A percentile compares a stretch with the other conserved stretches of the same genome.
These are phyloP conservation scores for Salix dunnii DNA, from an alignment of 345 rosid genomes.

Conservation along the genomic window DNA sequence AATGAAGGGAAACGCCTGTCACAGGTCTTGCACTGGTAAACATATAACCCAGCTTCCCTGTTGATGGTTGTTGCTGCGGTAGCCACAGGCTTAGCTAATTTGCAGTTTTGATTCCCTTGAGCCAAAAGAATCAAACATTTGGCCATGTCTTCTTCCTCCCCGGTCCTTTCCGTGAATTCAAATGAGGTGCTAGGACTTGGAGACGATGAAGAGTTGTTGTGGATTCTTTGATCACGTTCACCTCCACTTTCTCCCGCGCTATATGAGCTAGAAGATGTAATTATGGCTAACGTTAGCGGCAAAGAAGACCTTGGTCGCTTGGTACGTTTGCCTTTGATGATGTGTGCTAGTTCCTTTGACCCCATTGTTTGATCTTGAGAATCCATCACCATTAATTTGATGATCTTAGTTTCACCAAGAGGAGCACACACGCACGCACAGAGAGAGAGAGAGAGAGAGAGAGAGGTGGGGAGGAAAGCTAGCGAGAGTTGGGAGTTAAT, in stretches of 20 bases:
- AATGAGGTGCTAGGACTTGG: conserved; percentile 20
- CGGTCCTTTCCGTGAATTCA: conserved; percentile 11
- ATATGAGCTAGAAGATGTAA: conserved; percentile 24
- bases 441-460: background rate
- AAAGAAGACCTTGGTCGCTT: conserved; percentile 59
- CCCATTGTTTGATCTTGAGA: conserved; percentile 24
- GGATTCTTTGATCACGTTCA: conserved; percentile 1
- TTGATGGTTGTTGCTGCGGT: background rate
- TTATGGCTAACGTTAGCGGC: conserved; percentile 34
- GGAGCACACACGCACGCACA: background rate
- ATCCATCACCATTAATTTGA: conserved; percentile 23
- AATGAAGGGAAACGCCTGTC: conserved; percentile 28
- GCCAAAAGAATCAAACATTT: conserved; percentile 35
- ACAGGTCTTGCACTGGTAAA: conserved; percentile 30
- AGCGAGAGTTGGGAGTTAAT: background rate
- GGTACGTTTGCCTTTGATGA: conserved; percentile 68
- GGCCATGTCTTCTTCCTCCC: conserved; percentile 33
- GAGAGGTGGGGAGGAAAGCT: background rate
- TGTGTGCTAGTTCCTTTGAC: conserved; percentile 18
- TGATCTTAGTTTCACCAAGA: background rate
- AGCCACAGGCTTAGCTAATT: background rate
- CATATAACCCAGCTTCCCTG: background rate
- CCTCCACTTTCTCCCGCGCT: conserved; percentile 14
- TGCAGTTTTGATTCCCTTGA: conserved; percentile 14
- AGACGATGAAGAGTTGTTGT: background rate